A percentile compares a stretch with the other conserved stretches of the same genome.
phyloP scores from a whole-genome alignment of 108 stramenopile species.

The Fragilaria crotonensis region DNA sequence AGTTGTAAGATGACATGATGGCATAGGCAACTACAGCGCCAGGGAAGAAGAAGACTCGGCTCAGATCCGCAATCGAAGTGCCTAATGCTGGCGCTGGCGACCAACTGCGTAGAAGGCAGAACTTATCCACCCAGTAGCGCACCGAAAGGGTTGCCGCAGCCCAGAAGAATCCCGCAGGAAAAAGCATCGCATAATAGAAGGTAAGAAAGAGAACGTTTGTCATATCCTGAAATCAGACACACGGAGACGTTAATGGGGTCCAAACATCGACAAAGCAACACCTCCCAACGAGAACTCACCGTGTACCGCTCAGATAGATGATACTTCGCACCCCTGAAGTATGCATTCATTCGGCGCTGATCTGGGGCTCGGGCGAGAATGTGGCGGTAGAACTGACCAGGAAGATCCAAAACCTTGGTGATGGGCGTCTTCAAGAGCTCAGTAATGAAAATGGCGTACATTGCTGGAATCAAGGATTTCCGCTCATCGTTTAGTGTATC shows the following conservation, averaged over 20 bases:
- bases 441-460: slow-evolving; percentile 5
- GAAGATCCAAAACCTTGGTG: not conserved
- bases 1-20: slow-evolving; percentile 8
- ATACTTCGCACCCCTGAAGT: slow-evolving; percentile 4
- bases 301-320: slow-evolving; percentile 11
- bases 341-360: slow-evolving; percentile 4
- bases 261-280: no score
- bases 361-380: slow-evolving; percentile 4
- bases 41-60: slow-evolving; percentile 10
- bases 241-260: no score
- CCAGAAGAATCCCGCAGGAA: slow-evolving; percentile 14
- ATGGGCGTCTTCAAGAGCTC: slow-evolving; percentile 12
- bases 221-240: no score
- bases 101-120: slow-evolving; percentile 12
- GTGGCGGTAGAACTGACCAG: slow-evolving; percentile 10
- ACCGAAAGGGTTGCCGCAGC: not conserved
- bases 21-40: slow-evolving; percentile 3
- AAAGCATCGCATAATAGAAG: slow-evolving; percentile 14
- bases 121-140: slow-evolving; percentile 15
- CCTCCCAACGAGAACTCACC: no score
- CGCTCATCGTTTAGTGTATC: slow-evolving; percentile 5
- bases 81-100: slow-evolving; percentile 7
- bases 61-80: slow-evolving; percentile 1
- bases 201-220: slow-evolving; percentile 17
- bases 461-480: not conserved